Percentiles rank a stretch among this genome's conserved stretches.
Conservation (phyloP, 1,139 yeast genomes). For the Debaryomyces sp. region DNA sequence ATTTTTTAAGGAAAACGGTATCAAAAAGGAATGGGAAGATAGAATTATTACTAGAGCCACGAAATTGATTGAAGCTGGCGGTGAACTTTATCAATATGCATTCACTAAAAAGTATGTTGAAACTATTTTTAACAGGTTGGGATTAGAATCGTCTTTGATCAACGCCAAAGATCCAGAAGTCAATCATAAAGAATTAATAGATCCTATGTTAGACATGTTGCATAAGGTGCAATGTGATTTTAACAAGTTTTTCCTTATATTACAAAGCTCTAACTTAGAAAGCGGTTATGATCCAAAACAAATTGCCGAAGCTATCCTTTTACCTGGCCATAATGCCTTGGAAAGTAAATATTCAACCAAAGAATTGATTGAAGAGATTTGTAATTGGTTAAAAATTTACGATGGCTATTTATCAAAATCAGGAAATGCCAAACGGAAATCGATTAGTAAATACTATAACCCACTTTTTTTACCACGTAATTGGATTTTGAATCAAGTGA, state of each 20-base stretch:
- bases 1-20: conserved; percentile 30
- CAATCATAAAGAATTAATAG: conserved; percentile 51
- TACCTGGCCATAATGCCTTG: conserved; percentile 20
- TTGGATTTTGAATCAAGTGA: conserved; percentile 87
- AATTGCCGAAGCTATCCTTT: conserved; percentile 29
- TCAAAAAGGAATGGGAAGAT: conserved; percentile 53
- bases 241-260: conserved; percentile 69
- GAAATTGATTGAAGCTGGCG: conserved; percentile 61
- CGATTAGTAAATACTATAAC: conserved; percentile 52
- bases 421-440: conserved; percentile 30
- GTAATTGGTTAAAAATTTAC: conserved; percentile 44
- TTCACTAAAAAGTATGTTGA: conserved; percentile 63
- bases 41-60: conserved; percentile 64
- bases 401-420: conserved; percentile 38
- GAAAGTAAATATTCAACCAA: conserved; percentile 30
- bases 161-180: conserved; percentile 37
- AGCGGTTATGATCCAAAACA: conserved; percentile 18
- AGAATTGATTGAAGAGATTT: conserved; percentile 33
- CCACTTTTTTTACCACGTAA: conserved; percentile 84
- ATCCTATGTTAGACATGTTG: conserved; percentile 66
- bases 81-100: conserved; percentile 63
- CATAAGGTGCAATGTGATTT: conserved; percentile 70
- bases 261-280: conserved; percentile 48
- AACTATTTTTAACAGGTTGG: conserved; percentile 69
- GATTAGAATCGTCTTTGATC: conserved; percentile 49